A percentile compares a stretch with the other conserved stretches of the same genome.
These are phyloP conservation scores for Casuarina equisetifolia DNA, from an alignment of 306 rosid genomes.

Conservation along the genomic window DNA sequence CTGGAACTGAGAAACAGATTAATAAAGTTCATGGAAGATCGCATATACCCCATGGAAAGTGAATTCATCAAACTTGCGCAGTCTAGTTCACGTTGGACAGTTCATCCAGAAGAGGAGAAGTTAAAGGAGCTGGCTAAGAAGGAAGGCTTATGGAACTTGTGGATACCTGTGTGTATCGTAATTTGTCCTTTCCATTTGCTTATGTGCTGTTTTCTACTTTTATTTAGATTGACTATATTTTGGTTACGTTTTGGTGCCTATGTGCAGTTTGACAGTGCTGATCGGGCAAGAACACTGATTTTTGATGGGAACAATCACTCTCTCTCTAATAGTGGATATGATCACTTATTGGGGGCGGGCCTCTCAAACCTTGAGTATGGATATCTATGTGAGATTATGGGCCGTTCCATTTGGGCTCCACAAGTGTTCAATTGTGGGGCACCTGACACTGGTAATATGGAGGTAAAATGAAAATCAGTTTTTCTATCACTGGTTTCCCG, in stretches of 20 bases:
- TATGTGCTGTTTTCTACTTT: conserved; percentile 6
- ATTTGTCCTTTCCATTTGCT: conserved; percentile 16
- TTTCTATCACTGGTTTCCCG: not conserved
- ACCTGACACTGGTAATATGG: conserved; percentile 99
- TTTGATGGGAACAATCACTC: conserved; percentile 52
- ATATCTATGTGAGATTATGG: conserved; percentile 95
- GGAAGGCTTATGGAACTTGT: conserved; percentile 96
- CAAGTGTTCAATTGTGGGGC: conserved; percentile 90
- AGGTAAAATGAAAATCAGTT: conserved; percentile 54
- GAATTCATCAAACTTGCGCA: conserved; percentile 79
- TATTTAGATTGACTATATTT: not conserved
- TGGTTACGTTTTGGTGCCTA: conserved; percentile 20
- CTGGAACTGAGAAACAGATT: conserved; percentile 57
- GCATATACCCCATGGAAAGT: conserved; percentile 82
- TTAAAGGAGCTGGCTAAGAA: conserved; percentile 85
- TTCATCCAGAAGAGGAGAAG: conserved; percentile 90
- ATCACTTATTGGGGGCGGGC: conserved; percentile 79
- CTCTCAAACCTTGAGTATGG: conserved; percentile 98
- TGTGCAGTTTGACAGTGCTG: conserved; percentile 91
- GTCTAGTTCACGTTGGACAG: conserved; percentile 79
- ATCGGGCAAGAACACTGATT: conserved; percentile 65
- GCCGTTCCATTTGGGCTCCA: conserved; percentile 93
- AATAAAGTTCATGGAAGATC: conserved; percentile 83
- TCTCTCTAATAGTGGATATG: conserved; percentile 38
- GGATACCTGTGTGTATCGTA: conserved; percentile 73